These are phyloP conservation scores for Plectosphaerella plurivora DNA, from an alignment of 2,329 filamentous ascomycete species.

Conservation along the genomic window DNA sequence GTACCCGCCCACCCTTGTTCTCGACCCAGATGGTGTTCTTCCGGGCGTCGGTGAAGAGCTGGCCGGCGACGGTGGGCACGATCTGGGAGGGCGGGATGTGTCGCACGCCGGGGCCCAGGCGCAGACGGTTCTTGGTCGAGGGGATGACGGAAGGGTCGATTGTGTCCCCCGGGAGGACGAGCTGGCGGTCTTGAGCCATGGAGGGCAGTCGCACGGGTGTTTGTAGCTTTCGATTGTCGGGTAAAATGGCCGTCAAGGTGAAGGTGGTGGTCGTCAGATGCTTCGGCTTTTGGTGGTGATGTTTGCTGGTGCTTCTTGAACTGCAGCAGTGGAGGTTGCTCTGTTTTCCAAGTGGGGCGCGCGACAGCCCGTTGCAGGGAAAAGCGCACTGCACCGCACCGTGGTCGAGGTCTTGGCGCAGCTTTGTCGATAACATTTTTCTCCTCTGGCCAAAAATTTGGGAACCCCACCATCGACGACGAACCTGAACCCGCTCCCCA, in stretches of 20 bases:
- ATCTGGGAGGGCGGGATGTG: slow-evolving; percentile 75
- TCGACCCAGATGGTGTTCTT: slow-evolving; percentile 81
- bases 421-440: slow-evolving; percentile 6
- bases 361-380: background rate
- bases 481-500: slow-evolving; percentile 5
- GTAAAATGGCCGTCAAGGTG: no score
- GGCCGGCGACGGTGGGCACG: slow-evolving; percentile 62
- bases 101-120: slow-evolving; percentile 78
- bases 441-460: slow-evolving; percentile 2
- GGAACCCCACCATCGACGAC: slow-evolving; percentile 11
- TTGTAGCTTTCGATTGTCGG: background rate
- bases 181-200: slow-evolving; percentile 52
- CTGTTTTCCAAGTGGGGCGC: background rate
- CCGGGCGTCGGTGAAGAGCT: slow-evolving; percentile 61
- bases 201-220: slow-evolving; percentile 8
- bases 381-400: background rate
- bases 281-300: no score
- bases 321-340: no score
- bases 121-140: slow-evolving; percentile 63
- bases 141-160: slow-evolving; percentile 65
- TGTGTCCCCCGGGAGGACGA: slow-evolving; percentile 79
- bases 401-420: slow-evolving; percentile 1
- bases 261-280: no score
- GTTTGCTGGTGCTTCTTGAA: no score
- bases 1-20: slow-evolving; percentile 62